These are phyloP conservation scores for Eucalyptus fibrosa DNA, from an alignment of 345 rosid genomes.

Conservation along the genomic window DNA sequence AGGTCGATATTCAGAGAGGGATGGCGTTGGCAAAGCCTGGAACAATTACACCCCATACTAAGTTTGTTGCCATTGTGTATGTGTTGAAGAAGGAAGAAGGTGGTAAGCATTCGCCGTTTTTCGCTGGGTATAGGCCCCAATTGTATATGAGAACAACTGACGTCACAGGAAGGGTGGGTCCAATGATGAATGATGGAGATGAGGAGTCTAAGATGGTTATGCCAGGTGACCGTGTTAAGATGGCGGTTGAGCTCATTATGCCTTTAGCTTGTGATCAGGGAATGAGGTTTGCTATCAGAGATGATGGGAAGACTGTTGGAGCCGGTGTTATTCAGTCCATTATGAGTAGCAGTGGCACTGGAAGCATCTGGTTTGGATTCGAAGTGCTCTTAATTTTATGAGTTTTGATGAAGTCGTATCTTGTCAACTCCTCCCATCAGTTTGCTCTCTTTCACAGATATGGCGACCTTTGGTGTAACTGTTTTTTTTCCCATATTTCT, in stretches of 20 bases:
- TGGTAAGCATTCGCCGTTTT: slow-evolving; percentile 88
- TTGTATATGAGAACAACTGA: slow-evolving; percentile 96
- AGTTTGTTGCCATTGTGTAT: slow-evolving; percentile 63
- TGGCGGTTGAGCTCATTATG: slow-evolving; percentile 84
- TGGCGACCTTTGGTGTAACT: not conserved
- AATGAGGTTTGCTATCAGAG: slow-evolving; percentile 94
- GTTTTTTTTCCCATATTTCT: not conserved
- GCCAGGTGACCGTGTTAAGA: slow-evolving; percentile 94
- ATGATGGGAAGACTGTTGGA: slow-evolving; percentile 95
- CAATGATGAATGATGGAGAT: slow-evolving; percentile 78
- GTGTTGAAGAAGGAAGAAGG: slow-evolving; percentile 99
- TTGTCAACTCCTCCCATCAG: not conserved
- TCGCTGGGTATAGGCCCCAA: slow-evolving; percentile 83
- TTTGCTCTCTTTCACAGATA: not conserved
- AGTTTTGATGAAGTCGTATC: not conserved
- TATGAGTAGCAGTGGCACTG: slow-evolving; percentile 12
- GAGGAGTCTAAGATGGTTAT: slow-evolving; percentile 98
- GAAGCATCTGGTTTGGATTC: not conserved
- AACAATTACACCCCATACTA: slow-evolving; percentile 67
- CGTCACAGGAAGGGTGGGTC: slow-evolving; percentile 74
- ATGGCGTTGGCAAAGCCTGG: slow-evolving; percentile 94
- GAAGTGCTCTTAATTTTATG: slow-evolving; percentile 7
- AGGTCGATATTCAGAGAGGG: slow-evolving; percentile 85
- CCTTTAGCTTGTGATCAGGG: slow-evolving; percentile 96
- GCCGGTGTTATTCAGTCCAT: slow-evolving; percentile 92